Evolutionary conservation across 1,139 yeast genomes (phyloP).

Genomic region (Saccharomycopsis hybrid): DNA sequence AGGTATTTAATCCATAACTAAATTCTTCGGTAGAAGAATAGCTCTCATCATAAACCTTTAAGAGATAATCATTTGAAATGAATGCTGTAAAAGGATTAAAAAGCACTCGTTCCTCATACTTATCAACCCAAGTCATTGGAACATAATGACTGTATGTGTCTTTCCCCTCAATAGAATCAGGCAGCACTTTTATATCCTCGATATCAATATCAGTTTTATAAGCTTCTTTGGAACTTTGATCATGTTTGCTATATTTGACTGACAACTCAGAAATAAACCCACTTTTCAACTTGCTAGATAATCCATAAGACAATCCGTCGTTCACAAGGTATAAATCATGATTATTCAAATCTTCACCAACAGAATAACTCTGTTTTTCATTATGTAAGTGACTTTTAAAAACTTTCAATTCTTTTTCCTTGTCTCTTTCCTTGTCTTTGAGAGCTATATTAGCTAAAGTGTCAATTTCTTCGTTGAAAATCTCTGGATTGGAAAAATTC

Average conservation of each 20-base stretch:
- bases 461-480: slow-evolving; percentile 26
- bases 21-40: slow-evolving; percentile 27
- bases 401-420: slow-evolving; percentile 24
- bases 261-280: slow-evolving; percentile 32
- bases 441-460: slow-evolving; percentile 24
- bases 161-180: slow-evolving; percentile 26
- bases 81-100: slow-evolving; percentile 34
- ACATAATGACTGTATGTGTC: slow-evolving; percentile 28
- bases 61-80: slow-evolving; percentile 35
- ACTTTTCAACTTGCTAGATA: slow-evolving; percentile 36
- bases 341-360: slow-evolving; percentile 21
- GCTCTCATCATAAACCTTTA: slow-evolving; percentile 26
- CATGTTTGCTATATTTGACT: slow-evolving; percentile 20
- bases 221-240: background rate
- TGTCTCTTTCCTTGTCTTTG: slow-evolving; percentile 24
- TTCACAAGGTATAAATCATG: slow-evolving; percentile 27
- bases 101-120: slow-evolving; percentile 30
- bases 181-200: slow-evolving; percentile 22
- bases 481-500: slow-evolving; percentile 36
- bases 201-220: slow-evolving; percentile 13
- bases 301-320: slow-evolving; percentile 38
- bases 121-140: slow-evolving; percentile 30
- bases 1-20: slow-evolving; percentile 38
- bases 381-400: slow-evolving; percentile 23
- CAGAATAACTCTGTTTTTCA: background rate